A percentile compares a stretch with the other conserved stretches of the same genome.
phyloP scores from a whole-genome alignment of 1,139 yeast genomes.

The Meyerozyma athensensis region DNA sequence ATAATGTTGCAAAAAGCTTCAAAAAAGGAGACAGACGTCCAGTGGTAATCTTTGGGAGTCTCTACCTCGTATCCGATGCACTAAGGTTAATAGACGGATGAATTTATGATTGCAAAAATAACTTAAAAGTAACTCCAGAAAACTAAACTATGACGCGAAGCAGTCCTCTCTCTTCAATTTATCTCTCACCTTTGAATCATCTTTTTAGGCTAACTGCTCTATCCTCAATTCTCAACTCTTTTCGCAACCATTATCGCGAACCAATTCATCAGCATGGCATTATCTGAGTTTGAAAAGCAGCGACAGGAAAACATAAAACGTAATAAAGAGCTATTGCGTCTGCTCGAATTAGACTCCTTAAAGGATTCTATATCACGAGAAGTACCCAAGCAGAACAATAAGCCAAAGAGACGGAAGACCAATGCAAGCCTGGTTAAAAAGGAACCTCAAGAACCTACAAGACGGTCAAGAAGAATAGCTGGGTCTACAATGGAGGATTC shows the following conservation, averaged over 20 bases:
- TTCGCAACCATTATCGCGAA: too few species aligned
- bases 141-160: too few species aligned
- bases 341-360: slow-evolving; percentile 34
- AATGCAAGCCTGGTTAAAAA: slow-evolving; percentile 13
- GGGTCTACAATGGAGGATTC: slow-evolving; percentile 50
- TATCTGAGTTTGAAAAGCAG: slow-evolving; percentile 5
- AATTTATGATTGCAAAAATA: too few species aligned
- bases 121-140: too few species aligned
- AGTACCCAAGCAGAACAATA: slow-evolving; percentile 14
- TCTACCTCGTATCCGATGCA: slow-evolving; percentile 71
- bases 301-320: slow-evolving; percentile 32
- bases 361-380: slow-evolving; percentile 28
- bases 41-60: slow-evolving; percentile 70
- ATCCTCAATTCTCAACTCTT: too few species aligned
- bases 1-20: slow-evolving; percentile 8
- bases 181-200: too few species aligned
- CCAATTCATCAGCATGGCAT: slow-evolving; percentile 3
- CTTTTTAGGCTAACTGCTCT: too few species aligned
- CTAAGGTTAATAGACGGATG: slow-evolving; percentile 26
- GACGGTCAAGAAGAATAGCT: slow-evolving; percentile 63
- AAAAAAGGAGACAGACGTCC: slow-evolving; percentile 24
- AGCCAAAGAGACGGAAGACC: slow-evolving; percentile 19
- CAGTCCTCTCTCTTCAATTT: too few species aligned
- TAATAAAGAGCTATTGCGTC: slow-evolving; percentile 35
- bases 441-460: slow-evolving; percentile 41